Evolutionary conservation across 306 rosid genomes (phyloP), one percentile per base, ranked within the genome.

Genomic region (Rosa chinensis): DNA sequence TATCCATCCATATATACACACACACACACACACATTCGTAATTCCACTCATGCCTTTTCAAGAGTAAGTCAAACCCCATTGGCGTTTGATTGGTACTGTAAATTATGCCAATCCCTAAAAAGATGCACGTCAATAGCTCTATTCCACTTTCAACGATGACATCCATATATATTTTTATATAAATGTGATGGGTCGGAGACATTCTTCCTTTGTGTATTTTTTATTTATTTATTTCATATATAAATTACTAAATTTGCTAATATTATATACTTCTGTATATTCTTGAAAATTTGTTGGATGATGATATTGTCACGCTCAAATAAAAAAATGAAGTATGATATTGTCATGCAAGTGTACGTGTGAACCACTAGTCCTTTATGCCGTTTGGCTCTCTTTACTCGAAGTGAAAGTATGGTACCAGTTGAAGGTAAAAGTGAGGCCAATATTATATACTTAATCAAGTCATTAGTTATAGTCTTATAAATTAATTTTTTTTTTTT

Each of bases 271-370:
- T 49, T 18, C 17, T 9, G 61, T 35, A 7, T 14, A 16, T 14
- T 6, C 40, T 40, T 23, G 42, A 74, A 58, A 21, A 12, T 45
- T 21, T 23, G 47, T 8, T 16, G 25, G 28, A 12, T 23, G 70
- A 74, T 23, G 69, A 58, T 28, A 68, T 37, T 66, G 70, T 66
- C 70, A 66, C 45, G 45, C 70, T 66, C 47, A 66, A 66, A 66
- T 66, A 66, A 14, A 66, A 21, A 66, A 13, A 66, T 7, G 42
- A 35, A 66, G 20, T 66, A 16, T 66, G 68, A 66, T 40, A 42
- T 3, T 14, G 43, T 59, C 43, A 56, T 58, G 55, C 55, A 74
- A 20, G 10, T 58, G 11, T 66, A 18, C 3, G 67, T 74, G 59
- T 21, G 77, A 63, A 73, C 52, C 67, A 55, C 67, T 14, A 40